Evolutionary conservation across 768 basidiomycete species (phyloP).

Genomic region (Myochromella boudieri): DNA sequence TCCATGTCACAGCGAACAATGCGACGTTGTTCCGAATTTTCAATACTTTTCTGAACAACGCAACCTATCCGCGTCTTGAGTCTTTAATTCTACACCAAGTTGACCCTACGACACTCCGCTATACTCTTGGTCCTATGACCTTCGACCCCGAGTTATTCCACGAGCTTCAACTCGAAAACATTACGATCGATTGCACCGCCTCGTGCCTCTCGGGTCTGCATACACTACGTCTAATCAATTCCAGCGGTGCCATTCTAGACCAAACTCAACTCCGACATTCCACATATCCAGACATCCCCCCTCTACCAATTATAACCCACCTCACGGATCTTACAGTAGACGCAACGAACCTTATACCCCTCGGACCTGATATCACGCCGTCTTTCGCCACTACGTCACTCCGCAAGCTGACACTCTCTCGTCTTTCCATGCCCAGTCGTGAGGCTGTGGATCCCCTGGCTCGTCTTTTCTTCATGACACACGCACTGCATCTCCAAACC

Average conservation of each 20-base stretch:
- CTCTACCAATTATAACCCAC: conserved; percentile 2
- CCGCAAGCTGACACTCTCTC: background rate
- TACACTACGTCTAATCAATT: background rate
- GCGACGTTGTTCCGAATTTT: conserved; percentile 1
- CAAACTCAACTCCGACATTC: conserved; percentile 9
- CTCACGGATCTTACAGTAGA: conserved; percentile 1
- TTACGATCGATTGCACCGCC: conserved; percentile 8
- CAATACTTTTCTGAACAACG: background rate
- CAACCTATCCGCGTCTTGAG: background rate
- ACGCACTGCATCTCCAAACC: background rate
- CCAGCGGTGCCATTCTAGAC: conserved; percentile 10
- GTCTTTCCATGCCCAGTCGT: background rate
- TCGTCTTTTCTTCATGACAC: conserved; percentile 1
- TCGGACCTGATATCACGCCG: background rate
- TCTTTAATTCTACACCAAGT: conserved; percentile 4
- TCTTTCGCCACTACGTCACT: conserved; percentile 7
- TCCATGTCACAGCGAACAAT: conserved; percentile 3
- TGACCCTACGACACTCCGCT: background rate
- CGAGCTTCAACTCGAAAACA: background rate
- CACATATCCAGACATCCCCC: conserved; percentile 11
- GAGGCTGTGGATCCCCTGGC: background rate
- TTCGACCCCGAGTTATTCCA: conserved; percentile 7
- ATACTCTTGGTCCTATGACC: conserved; percentile 2
- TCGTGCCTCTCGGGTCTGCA: conserved; percentile 6
- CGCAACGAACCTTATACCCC: conserved; percentile 3